These are phyloP conservation scores for Radiomyces spectabilis DNA, from an alignment of 192 early-diverging fungal species.

Conservation along the genomic window DNA sequence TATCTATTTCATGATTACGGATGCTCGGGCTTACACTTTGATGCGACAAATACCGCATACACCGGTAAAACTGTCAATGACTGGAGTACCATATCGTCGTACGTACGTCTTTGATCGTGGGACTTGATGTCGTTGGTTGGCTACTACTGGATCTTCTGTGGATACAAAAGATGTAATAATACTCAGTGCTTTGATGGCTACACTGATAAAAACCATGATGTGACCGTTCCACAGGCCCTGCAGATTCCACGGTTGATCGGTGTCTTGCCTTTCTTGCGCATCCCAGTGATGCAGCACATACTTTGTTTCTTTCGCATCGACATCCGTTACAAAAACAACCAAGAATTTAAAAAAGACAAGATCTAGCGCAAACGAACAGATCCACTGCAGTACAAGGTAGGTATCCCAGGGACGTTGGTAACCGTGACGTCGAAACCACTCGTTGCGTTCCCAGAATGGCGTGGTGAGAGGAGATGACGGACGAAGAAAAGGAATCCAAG, in stretches of 20 bases:
- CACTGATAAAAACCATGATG: conserved; percentile 21
- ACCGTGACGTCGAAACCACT: conserved; percentile 21
- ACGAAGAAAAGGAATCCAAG: background rate
- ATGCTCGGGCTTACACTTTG: conserved; percentile 25
- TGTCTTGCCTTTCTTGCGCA: background rate
- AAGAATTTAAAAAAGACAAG: conserved; percentile 16
- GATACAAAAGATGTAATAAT: conserved; percentile 14
- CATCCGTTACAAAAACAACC: conserved; percentile 6
- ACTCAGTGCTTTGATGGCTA: conserved; percentile 15
- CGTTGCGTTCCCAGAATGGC: conserved; percentile 17
- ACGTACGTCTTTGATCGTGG: conserved; percentile 24
- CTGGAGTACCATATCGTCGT: conserved; percentile 20
- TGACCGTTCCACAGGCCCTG: conserved; percentile 8
- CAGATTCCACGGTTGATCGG: background rate
- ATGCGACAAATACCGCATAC: conserved; percentile 29
- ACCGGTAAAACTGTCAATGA: conserved; percentile 20
- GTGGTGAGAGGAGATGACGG: background rate
- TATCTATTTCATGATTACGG: background rate
- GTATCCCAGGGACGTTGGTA: conserved; percentile 15
- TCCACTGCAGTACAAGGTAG: conserved; percentile 18
- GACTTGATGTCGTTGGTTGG: conserved; percentile 1
- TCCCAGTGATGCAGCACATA: too few species aligned
- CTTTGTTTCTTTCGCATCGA: too few species aligned
- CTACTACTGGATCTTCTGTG: conserved; percentile 22
- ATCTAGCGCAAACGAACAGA: conserved; percentile 9